Evolutionary conservation across 805 yeast genomes (phyloP).

Genomic region (Cyberlindnera mississippiensis): DNA sequence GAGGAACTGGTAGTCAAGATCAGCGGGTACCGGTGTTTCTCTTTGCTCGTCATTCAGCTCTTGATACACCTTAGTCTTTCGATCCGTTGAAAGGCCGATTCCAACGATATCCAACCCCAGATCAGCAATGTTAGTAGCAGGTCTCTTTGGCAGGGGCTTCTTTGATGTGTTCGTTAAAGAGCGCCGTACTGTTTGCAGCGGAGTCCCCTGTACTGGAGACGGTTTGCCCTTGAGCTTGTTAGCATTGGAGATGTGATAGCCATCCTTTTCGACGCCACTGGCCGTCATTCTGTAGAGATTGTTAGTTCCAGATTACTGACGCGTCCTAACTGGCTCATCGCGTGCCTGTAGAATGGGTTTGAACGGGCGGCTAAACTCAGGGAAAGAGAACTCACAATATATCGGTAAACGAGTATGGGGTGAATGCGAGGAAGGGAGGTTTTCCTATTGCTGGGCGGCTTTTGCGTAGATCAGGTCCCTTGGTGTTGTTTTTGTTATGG

Average conservation of each 20-base stretch:
- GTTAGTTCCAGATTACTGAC: constrained; percentile 13
- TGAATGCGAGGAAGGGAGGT: too few relatives aligned
- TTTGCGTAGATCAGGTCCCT: too few relatives aligned
- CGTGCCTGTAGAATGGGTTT: too few relatives aligned
- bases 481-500: too few relatives aligned
- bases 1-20: constrained; percentile 23
- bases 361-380: too few relatives aligned
- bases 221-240: constrained; percentile 1
- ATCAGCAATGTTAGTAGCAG: constrained; percentile 12
- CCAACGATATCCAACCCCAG: constrained; percentile 26
- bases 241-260: constrained; percentile 2
- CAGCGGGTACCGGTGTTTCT: constrained; percentile 1
- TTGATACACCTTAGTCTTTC: constrained; percentile 6
- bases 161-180: constrained; percentile 1
- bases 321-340: too few relatives aligned
- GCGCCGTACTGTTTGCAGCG: constrained; percentile 8
- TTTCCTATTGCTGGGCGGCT: too few relatives aligned
- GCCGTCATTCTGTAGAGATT: constrained; percentile 9
- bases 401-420: too few relatives aligned
- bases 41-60: not conserved
- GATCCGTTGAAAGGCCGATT: constrained; percentile 13
- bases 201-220: not conserved
- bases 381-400: too few relatives aligned
- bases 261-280: constrained; percentile 4
- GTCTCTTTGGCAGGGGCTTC: constrained; percentile 5